Evolutionary conservation across 345 rosid genomes (phyloP), one percentile per base, ranked within the genome.

Genomic region (Hirschfeldia incana): DNA sequence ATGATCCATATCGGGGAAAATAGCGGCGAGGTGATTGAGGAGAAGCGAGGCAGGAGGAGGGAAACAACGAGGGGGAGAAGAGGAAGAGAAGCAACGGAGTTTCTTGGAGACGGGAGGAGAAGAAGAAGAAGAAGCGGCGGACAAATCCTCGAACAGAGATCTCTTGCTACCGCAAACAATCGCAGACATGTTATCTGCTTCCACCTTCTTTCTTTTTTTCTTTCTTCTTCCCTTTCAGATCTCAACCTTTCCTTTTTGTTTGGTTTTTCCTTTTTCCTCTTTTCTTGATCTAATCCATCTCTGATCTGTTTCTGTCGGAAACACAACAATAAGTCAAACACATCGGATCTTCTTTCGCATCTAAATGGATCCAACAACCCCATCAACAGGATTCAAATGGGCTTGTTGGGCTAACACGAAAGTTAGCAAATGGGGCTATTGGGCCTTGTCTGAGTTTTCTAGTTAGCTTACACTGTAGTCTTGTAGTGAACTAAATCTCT

Each of bases 151-250:
- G 68, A 92, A 92, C 65, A 90, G 86, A 77, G 94, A 92, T 92
- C 94, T 92, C 94, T 92, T 92, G 57, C 57, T 51, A 70, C 97
- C 93, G 83, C 94, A 90, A 88, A 92, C 88, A 79, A 90, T 88
- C 71, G 94, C 94, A 90, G 97, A 92, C 97, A 92, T 92, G 93
- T 88, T 92, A 82, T 89, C 85, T 85, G 83, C 76, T 78, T 66
- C 79, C 83, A 78, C 60, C 80, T 74, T 51, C 37, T 73, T 75
- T 57, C 78, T 76, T 73, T 61, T 21, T 5, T 27, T 12, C 17
- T 29, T 61, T 12, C 12, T 27, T 51, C 21, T 60, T 79, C 27
- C 12, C 75, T 66, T 79, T 74, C 59, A 67, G 74, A 73, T 79
- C 78, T 74, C 78, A 67, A 51, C 71, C 62, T 71, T 64, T 59